Evolutionary conservation across 176 grass and related monocot genomes (phyloP), one percentile per base, ranked within the genome.

Genomic region (Melocanna baccifera): DNA sequence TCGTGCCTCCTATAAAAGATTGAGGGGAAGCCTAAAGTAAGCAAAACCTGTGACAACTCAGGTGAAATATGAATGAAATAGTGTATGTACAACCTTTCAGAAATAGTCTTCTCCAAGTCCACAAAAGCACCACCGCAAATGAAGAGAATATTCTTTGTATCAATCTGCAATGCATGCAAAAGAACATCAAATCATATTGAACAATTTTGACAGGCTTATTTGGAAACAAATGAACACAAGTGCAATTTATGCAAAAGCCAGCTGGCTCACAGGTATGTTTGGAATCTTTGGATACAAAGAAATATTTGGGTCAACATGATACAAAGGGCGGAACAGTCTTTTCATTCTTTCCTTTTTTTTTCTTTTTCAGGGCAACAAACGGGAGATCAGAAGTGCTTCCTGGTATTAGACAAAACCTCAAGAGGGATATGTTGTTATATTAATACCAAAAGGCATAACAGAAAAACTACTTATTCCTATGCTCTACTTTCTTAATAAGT

Each of bases 131-230:
- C 92, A 48, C 89, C 92, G 5, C 92, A 94, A 79, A 94, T 87
- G 78, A 94, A 94, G 64, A 94, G 92, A 88, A 94, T 94, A 50
- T 94, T 89, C 81, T 90, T 94, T 2, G 89, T 94, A 88, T 94
- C 92, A 71, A 94, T 89, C 92, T 94, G 87, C 68, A 62, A 55
- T 46, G 67, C 67, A 70, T 37, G 82, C 10, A 86, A 56, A 71
- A 32, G 55, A 83, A 88, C 46, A 84, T 62, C 29, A 62, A 78
- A 45, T 26, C 30, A 52, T 52, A 67, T 76, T 70, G 64, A 41
- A 53, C 16, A 55, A 69, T 48, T 72, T n/a, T 23, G 7, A n/a
- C 29, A 39, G 22, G 39, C 19, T 69, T 61, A 42, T 61, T 41
- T 61, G 22, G 53, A 41, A 46, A 82, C 39, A 71, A 12, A 62